Percentiles rank a stretch among this genome's conserved stretches.
Evolutionary conservation across 306 rosid genomes (phyloP).

Genomic region (Arachis stenosperma): DNA sequence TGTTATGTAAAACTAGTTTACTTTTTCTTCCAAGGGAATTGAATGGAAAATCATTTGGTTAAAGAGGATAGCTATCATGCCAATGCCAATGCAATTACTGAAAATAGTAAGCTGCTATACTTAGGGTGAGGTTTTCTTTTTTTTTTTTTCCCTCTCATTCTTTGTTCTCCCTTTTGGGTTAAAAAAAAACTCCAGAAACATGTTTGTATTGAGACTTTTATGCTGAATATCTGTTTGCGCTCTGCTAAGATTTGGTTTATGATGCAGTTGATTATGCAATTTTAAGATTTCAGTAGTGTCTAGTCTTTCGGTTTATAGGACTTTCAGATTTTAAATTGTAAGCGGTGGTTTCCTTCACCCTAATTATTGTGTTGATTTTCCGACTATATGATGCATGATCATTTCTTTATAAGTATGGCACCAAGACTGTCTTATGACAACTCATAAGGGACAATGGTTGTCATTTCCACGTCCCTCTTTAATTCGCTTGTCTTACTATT

Average conservation of each 20-base stretch:
- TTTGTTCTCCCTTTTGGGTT: no score
- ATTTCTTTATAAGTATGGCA: constrained; percentile 9
- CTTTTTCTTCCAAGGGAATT: constrained; percentile 10
- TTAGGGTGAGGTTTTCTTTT: not conserved
- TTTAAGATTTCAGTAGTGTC: constrained; percentile 1
- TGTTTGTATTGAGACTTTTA: not conserved
- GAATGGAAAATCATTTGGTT: not conserved
- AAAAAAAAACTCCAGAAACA: not conserved
- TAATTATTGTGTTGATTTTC: no score
- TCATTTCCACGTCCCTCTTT: constrained; percentile 4
- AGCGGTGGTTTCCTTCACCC: not conserved
- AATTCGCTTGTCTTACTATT: constrained; percentile 16
- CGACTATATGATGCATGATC: not conserved
- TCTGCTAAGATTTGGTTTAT: no score
- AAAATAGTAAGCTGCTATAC: not conserved
- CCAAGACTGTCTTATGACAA: constrained; percentile 4
- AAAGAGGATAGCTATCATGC: not conserved
- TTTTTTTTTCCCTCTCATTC: no score
- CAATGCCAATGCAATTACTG: not conserved
- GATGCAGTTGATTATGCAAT: no score
- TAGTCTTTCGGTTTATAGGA: not conserved
- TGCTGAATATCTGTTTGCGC: not conserved
- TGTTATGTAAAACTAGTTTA: not conserved
- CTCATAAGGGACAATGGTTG: constrained; percentile 6
- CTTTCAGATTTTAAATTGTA: constrained; percentile 1